Evolutionary conservation across 495 filamentous ascomycete species (phyloP).

Genomic region (Penicillium dipodomyicola): DNA sequence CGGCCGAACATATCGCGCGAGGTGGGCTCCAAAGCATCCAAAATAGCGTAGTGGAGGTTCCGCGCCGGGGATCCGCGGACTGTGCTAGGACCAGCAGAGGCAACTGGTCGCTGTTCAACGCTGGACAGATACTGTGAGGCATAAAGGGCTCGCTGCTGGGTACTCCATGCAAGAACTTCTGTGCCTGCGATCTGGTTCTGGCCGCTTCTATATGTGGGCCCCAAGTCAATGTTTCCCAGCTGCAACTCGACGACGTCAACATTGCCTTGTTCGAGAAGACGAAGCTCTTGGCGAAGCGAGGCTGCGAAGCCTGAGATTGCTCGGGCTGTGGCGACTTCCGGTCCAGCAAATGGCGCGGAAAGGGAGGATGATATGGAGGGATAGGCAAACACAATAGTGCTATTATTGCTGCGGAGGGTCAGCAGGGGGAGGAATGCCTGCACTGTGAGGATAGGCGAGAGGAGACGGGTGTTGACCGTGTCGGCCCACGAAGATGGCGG

Average conservation of each 20-base stretch:
- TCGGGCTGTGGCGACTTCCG: conserved; percentile 73
- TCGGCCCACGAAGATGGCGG: conserved; percentile 81
- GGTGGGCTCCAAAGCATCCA: conserved; percentile 70
- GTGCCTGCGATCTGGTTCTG: conserved; percentile 49
- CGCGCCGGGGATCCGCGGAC: conserved; percentile 65
- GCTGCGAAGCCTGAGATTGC: conserved; percentile 78
- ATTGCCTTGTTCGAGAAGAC: conserved; percentile 41
- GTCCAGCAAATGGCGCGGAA: conserved; percentile 76
- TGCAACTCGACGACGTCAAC: conserved; percentile 80
- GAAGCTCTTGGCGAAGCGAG: conserved; percentile 73
- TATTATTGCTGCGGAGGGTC: conserved; percentile 47
- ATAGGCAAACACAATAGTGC: conserved; percentile 75
- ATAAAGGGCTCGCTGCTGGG: conserved; percentile 46
- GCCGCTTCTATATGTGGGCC: conserved; percentile 39
- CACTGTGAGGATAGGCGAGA: conserved; percentile 82
- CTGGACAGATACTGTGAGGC: conserved; percentile 44
- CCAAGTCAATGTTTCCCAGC: conserved; percentile 80
- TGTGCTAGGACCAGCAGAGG: conserved; percentile 41
- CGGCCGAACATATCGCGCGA: conserved; percentile 41
- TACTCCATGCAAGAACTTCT: conserved; percentile 66
- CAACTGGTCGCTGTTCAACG: conserved; percentile 44
- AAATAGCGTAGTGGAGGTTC: conserved; percentile 78
- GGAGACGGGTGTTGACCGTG: conserved; percentile 83
- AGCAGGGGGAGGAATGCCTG: conserved; percentile 85
- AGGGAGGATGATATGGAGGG: conserved; percentile 82